These are phyloP conservation scores for Halophytophthora batemanensis DNA, from an alignment of 352 stramenopile genomes.

Conservation along the genomic window DNA sequence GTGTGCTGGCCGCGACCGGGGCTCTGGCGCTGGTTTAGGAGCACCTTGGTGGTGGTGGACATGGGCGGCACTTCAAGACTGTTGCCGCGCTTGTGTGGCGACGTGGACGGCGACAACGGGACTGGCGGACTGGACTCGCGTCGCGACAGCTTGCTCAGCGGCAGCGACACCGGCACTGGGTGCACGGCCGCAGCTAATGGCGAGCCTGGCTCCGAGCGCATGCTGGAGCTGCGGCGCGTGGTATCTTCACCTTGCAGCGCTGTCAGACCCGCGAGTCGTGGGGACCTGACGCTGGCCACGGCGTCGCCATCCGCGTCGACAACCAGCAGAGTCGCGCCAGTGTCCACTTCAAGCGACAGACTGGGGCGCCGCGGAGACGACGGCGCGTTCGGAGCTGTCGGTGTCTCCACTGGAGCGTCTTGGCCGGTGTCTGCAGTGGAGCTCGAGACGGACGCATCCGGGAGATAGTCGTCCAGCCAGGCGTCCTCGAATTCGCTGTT, in stretches of 20 bases:
- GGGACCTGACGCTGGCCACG: slow-evolving; percentile 12
- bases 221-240: slow-evolving; percentile 1
- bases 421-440: not conserved
- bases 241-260: slow-evolving; percentile 9
- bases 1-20: slow-evolving; percentile 7
- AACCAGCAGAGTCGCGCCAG: slow-evolving; percentile 16
- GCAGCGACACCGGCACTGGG: slow-evolving; percentile 19
- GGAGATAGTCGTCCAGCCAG: slow-evolving; percentile 39
- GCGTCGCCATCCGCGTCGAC: slow-evolving; percentile 12
- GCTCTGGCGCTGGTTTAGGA: slow-evolving; percentile 13
- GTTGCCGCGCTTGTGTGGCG: slow-evolving; percentile 41
- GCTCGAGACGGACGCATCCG: slow-evolving; percentile 1
- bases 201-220: slow-evolving; percentile 11
- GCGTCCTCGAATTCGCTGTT: slow-evolving; percentile 34
- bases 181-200: slow-evolving; percentile 22
- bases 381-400: not conserved
- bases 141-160: slow-evolving; percentile 10
- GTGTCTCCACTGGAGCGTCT: slow-evolving; percentile 1
- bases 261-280: slow-evolving; percentile 15
- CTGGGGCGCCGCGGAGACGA: slow-evolving; percentile 9
- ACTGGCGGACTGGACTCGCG: slow-evolving; percentile 8
- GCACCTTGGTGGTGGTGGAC: slow-evolving; percentile 11
- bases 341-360: slow-evolving; percentile 16
- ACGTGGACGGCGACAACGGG: slow-evolving; percentile 18
- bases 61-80: slow-evolving; percentile 21